phyloP scores from a whole-genome alignment of 129 eudicot species.

The Smallanthus sonchifolius region DNA sequence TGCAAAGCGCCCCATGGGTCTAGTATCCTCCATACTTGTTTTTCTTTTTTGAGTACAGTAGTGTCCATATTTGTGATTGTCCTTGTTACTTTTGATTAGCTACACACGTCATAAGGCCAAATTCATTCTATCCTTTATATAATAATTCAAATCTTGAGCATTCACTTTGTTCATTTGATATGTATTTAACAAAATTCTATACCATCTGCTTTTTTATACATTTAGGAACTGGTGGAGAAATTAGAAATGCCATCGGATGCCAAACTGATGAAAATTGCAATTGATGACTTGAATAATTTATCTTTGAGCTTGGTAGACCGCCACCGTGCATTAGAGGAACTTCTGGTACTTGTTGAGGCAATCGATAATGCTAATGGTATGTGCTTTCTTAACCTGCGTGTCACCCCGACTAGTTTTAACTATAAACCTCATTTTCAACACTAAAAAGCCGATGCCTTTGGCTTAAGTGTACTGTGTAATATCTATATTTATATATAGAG shows the following conservation, averaged over 20 bases:
- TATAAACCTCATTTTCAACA: background rate
- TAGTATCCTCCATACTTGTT: background rate
- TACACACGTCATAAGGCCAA: background rate
- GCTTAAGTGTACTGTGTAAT: background rate
- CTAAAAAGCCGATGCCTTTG: background rate
- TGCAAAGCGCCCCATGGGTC: background rate
- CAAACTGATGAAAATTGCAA: slow-evolving; percentile 69
- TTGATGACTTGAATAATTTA: slow-evolving; percentile 64
- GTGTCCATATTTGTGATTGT: background rate
- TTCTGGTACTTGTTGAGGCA: slow-evolving; percentile 79
- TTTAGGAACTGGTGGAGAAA: slow-evolving; percentile 77
- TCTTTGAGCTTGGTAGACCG: slow-evolving; percentile 58
- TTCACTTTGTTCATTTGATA: background rate
- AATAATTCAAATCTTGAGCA: background rate
- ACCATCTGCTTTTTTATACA: slow-evolving; percentile 1
- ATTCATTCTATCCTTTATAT: background rate
- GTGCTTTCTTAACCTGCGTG: slow-evolving; percentile 11
- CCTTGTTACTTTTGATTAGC: background rate
- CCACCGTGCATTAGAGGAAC: slow-evolving; percentile 75
- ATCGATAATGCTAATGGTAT: slow-evolving; percentile 88
- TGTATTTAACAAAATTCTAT: background rate
- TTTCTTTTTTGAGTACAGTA: background rate
- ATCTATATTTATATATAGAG: background rate
- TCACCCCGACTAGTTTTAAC: slow-evolving; percentile 2
- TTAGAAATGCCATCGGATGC: slow-evolving; percentile 89